Conservation (phyloP, 2,329 filamentous ascomycete genomes). For the Cercospora brassicicola region DNA sequence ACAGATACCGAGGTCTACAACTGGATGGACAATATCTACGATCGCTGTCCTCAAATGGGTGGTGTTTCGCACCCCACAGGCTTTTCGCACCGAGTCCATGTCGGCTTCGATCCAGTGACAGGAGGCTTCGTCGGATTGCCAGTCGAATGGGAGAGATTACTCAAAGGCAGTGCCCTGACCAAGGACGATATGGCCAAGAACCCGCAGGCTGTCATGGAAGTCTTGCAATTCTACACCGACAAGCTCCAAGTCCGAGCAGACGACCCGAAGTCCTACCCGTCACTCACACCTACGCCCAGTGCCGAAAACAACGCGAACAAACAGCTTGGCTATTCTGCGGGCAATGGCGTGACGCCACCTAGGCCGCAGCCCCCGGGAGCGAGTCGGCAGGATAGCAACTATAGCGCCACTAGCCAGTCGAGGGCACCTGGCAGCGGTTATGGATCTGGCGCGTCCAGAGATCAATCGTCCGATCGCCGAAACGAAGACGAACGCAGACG, state of each 20-base stretch:
- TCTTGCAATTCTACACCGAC: slow-evolving; percentile 81
- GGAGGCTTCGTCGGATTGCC: slow-evolving; percentile 94
- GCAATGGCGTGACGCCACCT: slow-evolving; percentile 51
- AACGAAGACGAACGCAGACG: slow-evolving; percentile 44
- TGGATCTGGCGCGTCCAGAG: slow-evolving; percentile 24
- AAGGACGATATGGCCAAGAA: slow-evolving; percentile 99
- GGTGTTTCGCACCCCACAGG: slow-evolving; percentile 98
- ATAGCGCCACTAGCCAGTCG: slow-evolving; percentile 32
- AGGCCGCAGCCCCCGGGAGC: slow-evolving; percentile 49
- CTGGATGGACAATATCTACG: slow-evolving; percentile 98
- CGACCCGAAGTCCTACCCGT: slow-evolving; percentile 67
- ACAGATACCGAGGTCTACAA: slow-evolving; percentile 96
- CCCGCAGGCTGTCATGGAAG: slow-evolving; percentile 71
- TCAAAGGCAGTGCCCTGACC: slow-evolving; percentile 94
- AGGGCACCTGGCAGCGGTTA: slow-evolving; percentile 26
- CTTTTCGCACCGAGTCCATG: slow-evolving; percentile 94
- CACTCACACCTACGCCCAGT: slow-evolving; percentile 67
- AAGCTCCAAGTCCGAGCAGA: slow-evolving; percentile 71
- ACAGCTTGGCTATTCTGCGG: slow-evolving; percentile 51
- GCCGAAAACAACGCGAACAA: slow-evolving; percentile 49
- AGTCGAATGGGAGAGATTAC: slow-evolving; percentile 92
- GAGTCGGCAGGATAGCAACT: slow-evolving; percentile 50
- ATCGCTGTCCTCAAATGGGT: slow-evolving; percentile 93
- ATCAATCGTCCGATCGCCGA: slow-evolving; percentile 34
- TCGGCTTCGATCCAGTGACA: slow-evolving; percentile 92